These are phyloP conservation scores for Phaffomyces thermotolerans DNA, from an alignment of 805 yeast species.

Conservation along the genomic window DNA sequence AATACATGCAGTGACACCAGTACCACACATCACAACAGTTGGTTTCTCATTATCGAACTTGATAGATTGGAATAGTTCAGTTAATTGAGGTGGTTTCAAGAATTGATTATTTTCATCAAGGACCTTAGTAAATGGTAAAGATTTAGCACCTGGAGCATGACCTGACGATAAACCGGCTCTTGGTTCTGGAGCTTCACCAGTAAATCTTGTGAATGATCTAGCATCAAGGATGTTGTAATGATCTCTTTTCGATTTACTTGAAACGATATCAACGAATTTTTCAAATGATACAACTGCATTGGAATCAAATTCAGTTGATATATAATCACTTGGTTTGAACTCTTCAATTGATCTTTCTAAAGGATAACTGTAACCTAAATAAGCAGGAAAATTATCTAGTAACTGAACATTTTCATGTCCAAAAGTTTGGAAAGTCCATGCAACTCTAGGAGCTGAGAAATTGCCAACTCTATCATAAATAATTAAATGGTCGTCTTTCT, in stretches of 20 bases:
- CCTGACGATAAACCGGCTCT: conserved; percentile 85
- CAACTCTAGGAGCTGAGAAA: conserved; percentile 85
- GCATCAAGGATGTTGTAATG: conserved; percentile 71
- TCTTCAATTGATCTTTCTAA: conserved; percentile 29
- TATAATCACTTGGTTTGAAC: conserved; percentile 25
- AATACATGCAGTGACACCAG: conserved; percentile 93
- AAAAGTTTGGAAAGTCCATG: conserved; percentile 80
- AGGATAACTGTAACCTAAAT: conserved; percentile 39
- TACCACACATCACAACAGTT: conserved; percentile 85
- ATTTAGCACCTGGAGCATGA: conserved; percentile 75
- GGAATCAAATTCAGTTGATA: conserved; percentile 29
- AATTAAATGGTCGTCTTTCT: conserved; percentile 51
- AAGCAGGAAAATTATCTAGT: conserved; percentile 60
- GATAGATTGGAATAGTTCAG: conserved; percentile 35
- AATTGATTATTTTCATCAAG: conserved; percentile 42
- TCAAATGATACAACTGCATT: conserved; percentile 60
- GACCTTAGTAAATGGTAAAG: conserved; percentile 66
- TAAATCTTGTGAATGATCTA: conserved; percentile 64
- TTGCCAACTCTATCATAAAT: conserved; percentile 82
- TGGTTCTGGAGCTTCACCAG: conserved; percentile 82
- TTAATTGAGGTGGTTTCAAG: conserved; percentile 40
- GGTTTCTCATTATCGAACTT: conserved; percentile 43
- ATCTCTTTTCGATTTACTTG: conserved; percentile 34
- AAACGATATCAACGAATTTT: conserved; percentile 53
- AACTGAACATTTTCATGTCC: conserved; percentile 67